Conservation (phyloP, 108 stramenopile species). For the Nitzschia sp. region DNA sequence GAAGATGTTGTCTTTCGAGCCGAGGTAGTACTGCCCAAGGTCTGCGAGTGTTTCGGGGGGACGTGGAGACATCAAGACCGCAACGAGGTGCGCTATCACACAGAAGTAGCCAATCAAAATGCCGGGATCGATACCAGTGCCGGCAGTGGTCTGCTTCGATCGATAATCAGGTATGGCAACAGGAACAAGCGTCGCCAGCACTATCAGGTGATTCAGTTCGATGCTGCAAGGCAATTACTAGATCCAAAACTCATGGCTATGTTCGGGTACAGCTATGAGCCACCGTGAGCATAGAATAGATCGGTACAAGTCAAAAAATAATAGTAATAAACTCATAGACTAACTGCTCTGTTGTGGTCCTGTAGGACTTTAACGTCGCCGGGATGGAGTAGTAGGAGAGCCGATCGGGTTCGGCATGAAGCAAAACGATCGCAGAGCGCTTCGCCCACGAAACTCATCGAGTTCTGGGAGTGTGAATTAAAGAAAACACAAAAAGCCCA, state of each 20-base stretch:
- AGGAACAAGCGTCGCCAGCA: conserved; percentile 1
- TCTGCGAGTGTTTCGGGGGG: conserved; percentile 69
- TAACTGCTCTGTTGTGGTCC: no score
- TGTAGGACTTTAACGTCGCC: no score
- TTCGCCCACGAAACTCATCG: no score
- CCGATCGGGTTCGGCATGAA: no score
- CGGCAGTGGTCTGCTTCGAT: conserved; percentile 21
- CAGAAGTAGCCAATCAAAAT: conserved; percentile 39
- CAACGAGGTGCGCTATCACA: conserved; percentile 16
- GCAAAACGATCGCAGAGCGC: no score
- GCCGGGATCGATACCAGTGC: conserved; percentile 9
- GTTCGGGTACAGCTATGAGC: conserved; percentile 42
- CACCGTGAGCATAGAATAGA: no score
- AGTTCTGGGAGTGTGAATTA: no score
- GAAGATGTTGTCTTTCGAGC: conserved; percentile 71
- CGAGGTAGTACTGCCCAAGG: conserved; percentile 39
- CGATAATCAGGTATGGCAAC: conserved; percentile 33
- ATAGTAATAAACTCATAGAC: no score
- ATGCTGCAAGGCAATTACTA: conserved; percentile 40
- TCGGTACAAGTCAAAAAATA: no score
- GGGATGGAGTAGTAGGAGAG: no score
- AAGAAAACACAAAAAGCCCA: no score
- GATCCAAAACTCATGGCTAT: conserved; percentile 46
- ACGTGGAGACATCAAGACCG: neutral
- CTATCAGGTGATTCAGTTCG: conserved; percentile 37